These are phyloP conservation scores for Diddensiella transvaalensis DNA, from an alignment of 805 yeast genomes.

Conservation along the genomic window DNA sequence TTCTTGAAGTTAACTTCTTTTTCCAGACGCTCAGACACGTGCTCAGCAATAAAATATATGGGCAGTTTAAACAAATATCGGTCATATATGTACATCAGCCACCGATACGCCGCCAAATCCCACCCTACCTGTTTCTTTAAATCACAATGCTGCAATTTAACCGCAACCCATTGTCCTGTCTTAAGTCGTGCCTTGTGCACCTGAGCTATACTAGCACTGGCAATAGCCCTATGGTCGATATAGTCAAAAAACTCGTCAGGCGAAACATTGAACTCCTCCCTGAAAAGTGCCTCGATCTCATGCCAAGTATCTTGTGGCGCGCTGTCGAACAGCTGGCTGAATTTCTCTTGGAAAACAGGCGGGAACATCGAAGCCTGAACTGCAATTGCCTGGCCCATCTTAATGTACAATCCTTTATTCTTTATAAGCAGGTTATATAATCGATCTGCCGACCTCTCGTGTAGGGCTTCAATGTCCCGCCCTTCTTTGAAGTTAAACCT, in stretches of 20 bases:
- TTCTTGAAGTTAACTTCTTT: conserved; percentile 60
- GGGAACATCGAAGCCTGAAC: conserved; percentile 71
- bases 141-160: conserved; percentile 80
- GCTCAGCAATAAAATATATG: conserved; percentile 50
- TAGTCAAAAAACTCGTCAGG: conserved; percentile 42
- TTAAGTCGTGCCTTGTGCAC: conserved; percentile 75
- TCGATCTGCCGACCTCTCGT: conserved; percentile 54
- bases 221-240: conserved; percentile 58
- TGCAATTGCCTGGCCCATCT: conserved; percentile 76
- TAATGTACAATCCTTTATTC: conserved; percentile 65
- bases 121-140: conserved; percentile 56
- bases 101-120: conserved; percentile 57
- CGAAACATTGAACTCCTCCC: conserved; percentile 38
- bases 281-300: conserved; percentile 32
- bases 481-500: conserved; percentile 48
- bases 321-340: conserved; percentile 57
- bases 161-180: conserved; percentile 77
- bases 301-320: conserved; percentile 58
- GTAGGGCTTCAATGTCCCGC: conserved; percentile 50
- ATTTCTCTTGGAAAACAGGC: conserved; percentile 54
- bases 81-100: conserved; percentile 51
- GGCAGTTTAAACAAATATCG: conserved; percentile 59
- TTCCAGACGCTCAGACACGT: conserved; percentile 52
- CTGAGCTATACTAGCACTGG: conserved; percentile 88
- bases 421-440: conserved; percentile 42